Base-by-base conservation (phyloP, 805 yeast genomes). In the Huiozyma sinensis region DNA sequence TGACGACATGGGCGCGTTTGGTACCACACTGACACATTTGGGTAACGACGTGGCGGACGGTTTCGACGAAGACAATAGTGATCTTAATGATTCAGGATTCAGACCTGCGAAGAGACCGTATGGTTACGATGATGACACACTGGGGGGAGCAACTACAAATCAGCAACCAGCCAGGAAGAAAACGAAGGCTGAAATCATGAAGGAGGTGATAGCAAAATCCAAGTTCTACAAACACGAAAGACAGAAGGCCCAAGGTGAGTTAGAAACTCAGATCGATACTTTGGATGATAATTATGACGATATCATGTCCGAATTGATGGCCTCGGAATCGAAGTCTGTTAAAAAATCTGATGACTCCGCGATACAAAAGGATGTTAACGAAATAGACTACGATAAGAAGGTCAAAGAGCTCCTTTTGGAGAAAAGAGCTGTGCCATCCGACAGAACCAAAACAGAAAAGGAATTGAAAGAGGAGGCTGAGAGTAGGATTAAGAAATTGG, bases 181-280 rank as follows among this genome's bases (percentile, higher is more conserved):
- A 64, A 77, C 86, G 13, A 84, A 84, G 56, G 82, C 83, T 34
- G 94, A 84, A 61, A 90, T 84, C 34, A 84, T 84, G 94, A 76
- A 81, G 51, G 94, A 84, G 58, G 75, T 84, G 40, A 84, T 84
- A 46, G 87, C 92, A 33, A 84, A 84, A 63, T 81, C 92, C 12
- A 84, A 84, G 55, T 79, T 74, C 54, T 75, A 83, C 63, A 83
- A 81, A 55, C 80, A 79, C 33, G 84, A 83, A 60, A 76, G 92
- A 61, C 90, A 84, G 62, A 65, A 71, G 56, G 69, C 75, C 43
- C 81, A 81, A 52, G 77, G 74, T 44, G 68, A 73, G 55, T 65
- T 76, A 10, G 80, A 77, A 56, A 79, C 73, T 42, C 70, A 77
- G 31, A 79, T 84, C 42, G 68, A 69, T 54, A 83, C 78, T 50